Base-by-base conservation (phyloP, 2,329 filamentous ascomycete species). In the Hypoxylon sp. region DNA sequence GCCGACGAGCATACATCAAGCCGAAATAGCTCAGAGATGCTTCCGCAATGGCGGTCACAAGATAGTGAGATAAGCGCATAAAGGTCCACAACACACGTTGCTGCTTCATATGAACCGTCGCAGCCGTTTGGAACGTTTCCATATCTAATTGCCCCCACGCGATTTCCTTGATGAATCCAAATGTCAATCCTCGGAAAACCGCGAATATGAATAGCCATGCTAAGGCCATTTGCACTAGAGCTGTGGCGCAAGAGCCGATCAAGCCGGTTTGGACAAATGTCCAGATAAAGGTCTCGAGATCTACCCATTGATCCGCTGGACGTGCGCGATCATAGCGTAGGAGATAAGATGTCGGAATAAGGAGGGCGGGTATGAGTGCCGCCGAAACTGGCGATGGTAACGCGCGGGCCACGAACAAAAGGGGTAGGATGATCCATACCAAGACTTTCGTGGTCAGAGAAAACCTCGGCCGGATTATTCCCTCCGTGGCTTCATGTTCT, bases 1-100 rank as follows among this genome's bases (percentile, higher is more conserved):
- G 60, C 5, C 66, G 68, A 9, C 66, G 66, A 9, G 70, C 70
- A n/a, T 62, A 60, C 13, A 19, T 29, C 4, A 73, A 6, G 13
- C 63, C 60, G 19, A 60, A 63, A 29, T 71, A 72, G 42, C 72
- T 74, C 31, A 72, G 50, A 5, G 55, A 35, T 31, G 72, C 72
- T 59, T 74, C 72, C 11, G 69, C 46, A 14, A 70, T 24, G 11
- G 63, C 68, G 9, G 72, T 68, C 3, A 39, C 56, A 29, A 55
- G 17, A 44, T 71, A 72, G 5, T 56, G 50, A 31, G 72, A 58
- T 11, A 66, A 22, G 50, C 58, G 13, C 55, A 71, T 63, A 24
- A 72, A 72, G 2, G 56, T 33, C 70, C 70, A 73, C 6, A 44
- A 10, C 39, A 19, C n/a, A 10, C 9, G 39, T 44, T 44, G 14